phyloP scores from a whole-genome alignment of 2,329 filamentous ascomycete genomes.

The Sporothrix inflata region DNA sequence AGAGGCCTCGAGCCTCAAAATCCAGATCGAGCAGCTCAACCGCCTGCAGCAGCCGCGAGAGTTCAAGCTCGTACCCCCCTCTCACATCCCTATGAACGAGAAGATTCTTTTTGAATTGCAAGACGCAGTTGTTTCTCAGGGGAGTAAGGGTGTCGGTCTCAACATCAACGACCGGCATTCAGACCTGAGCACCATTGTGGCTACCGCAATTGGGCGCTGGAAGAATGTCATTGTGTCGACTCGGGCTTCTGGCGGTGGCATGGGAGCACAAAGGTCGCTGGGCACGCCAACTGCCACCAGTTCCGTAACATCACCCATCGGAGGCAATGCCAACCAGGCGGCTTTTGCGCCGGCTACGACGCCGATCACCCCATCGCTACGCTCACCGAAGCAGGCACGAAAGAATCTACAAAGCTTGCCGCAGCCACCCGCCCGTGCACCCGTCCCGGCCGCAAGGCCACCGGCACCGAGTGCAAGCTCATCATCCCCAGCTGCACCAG shows the following conservation, averaged over 20 bases:
- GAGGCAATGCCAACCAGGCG: background rate
- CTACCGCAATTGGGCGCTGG: slow-evolving; percentile 63
- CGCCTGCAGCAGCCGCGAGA: slow-evolving; percentile 63
- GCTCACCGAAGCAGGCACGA: background rate
- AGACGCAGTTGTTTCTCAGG: slow-evolving; percentile 48
- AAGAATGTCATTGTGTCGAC: slow-evolving; percentile 61
- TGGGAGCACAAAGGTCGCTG: slow-evolving; percentile 56
- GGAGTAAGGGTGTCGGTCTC: slow-evolving; percentile 49
- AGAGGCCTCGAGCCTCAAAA: slow-evolving; percentile 59
- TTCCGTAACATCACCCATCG: background rate
- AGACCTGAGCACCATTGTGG: slow-evolving; percentile 56
- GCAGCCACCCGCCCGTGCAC: background rate
- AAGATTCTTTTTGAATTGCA: slow-evolving; percentile 52
- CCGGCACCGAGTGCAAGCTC: background rate
- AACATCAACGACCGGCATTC: slow-evolving; percentile 55
- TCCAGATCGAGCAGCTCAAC: slow-evolving; percentile 62
- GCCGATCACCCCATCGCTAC: background rate
- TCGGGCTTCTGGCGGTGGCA: slow-evolving; percentile 48
- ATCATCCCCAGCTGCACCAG: background rate
- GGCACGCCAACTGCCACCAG: slow-evolving; percentile 36
- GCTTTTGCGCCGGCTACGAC: background rate
- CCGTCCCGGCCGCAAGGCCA: background rate
- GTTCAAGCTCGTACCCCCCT: slow-evolving; percentile 57
- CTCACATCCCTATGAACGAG: slow-evolving; percentile 56
- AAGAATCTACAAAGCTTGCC: background rate